Evolutionary conservation across 345 rosid genomes (phyloP), one percentile per base, ranked within the genome.

Genomic region (Capsella bursapastoris): DNA sequence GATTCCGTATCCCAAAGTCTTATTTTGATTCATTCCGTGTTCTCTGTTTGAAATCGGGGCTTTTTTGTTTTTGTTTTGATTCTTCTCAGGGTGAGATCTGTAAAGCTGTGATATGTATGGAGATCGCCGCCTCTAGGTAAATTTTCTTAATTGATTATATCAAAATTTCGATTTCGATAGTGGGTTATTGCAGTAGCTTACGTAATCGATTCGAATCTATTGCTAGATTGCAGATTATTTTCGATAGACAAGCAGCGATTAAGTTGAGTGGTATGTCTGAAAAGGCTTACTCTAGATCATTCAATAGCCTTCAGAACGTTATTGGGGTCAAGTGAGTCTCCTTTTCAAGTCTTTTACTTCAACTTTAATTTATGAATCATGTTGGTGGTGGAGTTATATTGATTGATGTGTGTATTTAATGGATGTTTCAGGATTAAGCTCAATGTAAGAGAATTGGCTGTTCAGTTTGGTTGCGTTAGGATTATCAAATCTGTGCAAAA

Each of bases 191-290:
- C 43, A 25, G 16, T 29, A 22, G 7, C 7, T 70, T 9, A 57
- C 50, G 38, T 27, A 57, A 31, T 40, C 41, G 74, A 0, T 22
- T 58, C 40, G 61, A 69, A 49, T 38, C 40, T 41, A 15, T 25
- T 75, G 8, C 1, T 34, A 88, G 98, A 72, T 82, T 87, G 69
- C 81, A 86, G 49, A 87, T 85, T 56, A 79, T 90, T 25, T 95
- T 95, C 57, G 96, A 95, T 70, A 79, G 93, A 38, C 87, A 86
- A 11, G 78, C 74, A 47, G 97, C 97, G 9, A 82, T 89, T 18
- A 87, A 81, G 67, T 45, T 90, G 79, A 95, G 97, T 53, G 99
- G 99, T 47, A 81, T 92, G 93, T 92, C 97, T 0, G 97, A 95
- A 84, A 85, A 85, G 74, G 97, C 97, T 51, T 92, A 89, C 71